Evolutionary conservation across 2,329 filamentous ascomycete species (phyloP), one percentile per base, ranked within the genome.

Genomic region (Trichoderma asperellum): DNA sequence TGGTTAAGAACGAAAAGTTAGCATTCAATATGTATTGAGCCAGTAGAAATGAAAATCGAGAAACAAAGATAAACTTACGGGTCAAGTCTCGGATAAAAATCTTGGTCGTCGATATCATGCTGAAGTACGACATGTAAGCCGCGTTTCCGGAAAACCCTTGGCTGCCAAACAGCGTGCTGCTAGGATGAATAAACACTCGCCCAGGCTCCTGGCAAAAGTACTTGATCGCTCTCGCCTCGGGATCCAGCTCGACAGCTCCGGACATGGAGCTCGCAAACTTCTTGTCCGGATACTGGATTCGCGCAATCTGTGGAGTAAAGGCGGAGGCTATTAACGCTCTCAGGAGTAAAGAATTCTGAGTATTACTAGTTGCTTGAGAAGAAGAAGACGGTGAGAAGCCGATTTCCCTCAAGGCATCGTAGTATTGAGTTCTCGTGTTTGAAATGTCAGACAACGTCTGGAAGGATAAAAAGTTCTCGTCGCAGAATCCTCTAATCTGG

Each of bases 211-310:
- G 90, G 73, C 92, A 93, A 80, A 93, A 98, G 82, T 94, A 99
- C 78, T 94, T 96, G 81, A 99, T 97, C 3, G 91, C 92, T 65
- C 90, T 87, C 5, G 95, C 95, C 80, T 98, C 95, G 0, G 95
- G 95, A 77, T 99, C 96, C 7, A 97, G 85, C 78, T 96, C 95
- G 1, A 98, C 92, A 0, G 96, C 93, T 8, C 96, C 96, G 0
- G 93, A 92, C 72, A 96, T 88, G 2, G 92, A 93, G 43, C 90
- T 89, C 14, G 92, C 92, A 79, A 96, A 99, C 79, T 97, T 98
- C 83, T 97, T 97, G 81, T 97, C 93, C 0, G 96, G 96, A 74
- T 97, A 93, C 73, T 94, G 91, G 77, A 99, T 97, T 65, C 94
- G 89, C 16, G 94, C 94, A 72, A 97, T 89, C 80, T 98, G 95